Evolutionary conservation across 1,139 yeast species (phyloP).

Genomic region (Dujonia santamariae): DNA sequence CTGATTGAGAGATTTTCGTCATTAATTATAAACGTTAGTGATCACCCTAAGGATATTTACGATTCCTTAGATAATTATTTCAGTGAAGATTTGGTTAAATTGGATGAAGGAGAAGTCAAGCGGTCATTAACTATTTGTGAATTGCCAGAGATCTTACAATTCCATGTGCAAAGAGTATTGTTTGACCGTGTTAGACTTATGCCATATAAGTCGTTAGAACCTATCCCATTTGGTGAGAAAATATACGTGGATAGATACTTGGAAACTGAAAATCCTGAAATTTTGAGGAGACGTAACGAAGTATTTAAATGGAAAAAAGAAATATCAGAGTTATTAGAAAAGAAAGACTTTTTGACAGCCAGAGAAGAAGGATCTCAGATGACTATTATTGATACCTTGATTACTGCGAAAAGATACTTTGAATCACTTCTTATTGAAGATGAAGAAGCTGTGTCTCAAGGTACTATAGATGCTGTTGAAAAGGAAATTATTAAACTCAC

Average conservation of each 20-base stretch:
- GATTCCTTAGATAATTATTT: conserved; percentile 87
- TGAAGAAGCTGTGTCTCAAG: not conserved
- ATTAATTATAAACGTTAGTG: conserved; percentile 79
- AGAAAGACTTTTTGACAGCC: conserved; percentile 36
- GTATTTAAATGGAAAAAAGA: conserved; percentile 64
- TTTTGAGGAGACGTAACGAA: conserved; percentile 53
- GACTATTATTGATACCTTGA: conserved; percentile 44
- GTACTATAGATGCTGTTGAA: conserved; percentile 28
- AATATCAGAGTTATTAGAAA: conserved; percentile 40
- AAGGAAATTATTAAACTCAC: conserved; percentile 34
- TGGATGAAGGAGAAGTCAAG: conserved; percentile 72
- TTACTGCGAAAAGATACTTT: conserved; percentile 56
- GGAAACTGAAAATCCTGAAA: conserved; percentile 61
- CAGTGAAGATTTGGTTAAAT: conserved; percentile 66
- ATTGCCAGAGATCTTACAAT: conserved; percentile 79
- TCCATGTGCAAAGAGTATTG: conserved; percentile 91
- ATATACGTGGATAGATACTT: conserved; percentile 85
- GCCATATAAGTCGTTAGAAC: conserved; percentile 81
- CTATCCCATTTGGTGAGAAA: conserved; percentile 73
- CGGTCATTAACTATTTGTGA: conserved; percentile 68
- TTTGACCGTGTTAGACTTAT: conserved; percentile 71
- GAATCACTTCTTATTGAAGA: conserved; percentile 16
- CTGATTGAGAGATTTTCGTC: conserved; percentile 79
- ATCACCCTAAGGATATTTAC: conserved; percentile 83
- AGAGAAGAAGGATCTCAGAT: conserved; percentile 47